Evolutionary conservation across 345 rosid genomes (phyloP), one percentile per base, ranked within the genome.

Genomic region (Pistacia vera): DNA sequence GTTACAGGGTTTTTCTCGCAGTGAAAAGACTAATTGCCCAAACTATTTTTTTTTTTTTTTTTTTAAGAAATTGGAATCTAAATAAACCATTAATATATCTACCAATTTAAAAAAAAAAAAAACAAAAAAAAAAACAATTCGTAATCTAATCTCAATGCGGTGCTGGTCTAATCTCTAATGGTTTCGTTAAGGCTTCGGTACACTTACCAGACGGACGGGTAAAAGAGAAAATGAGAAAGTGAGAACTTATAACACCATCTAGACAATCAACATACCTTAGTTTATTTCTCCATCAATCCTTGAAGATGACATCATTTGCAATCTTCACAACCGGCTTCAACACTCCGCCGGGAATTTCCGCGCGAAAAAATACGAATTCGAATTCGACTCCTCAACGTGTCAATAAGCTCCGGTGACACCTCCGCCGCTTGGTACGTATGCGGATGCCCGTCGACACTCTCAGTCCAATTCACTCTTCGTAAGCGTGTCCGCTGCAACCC

Each of bases 391-490:
- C 97, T 77, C 60, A 95, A 25, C 35, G 83, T 60, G 11, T 76
- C 77, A 46, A 93, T 80, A 18, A 95, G 82, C 59, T 68, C 76
- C 0, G 86, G 83, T 2, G 94, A 87, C 1, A 95, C 78, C 68
- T 91, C 98, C 2, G 64, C 67, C 0, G 88, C 80, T 46, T 13
- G 59, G 56, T 91, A 95, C 16, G 83, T 71, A 57, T 85, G 85
- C 0, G 98, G 97, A 68, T 95, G 98, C 14, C 95, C 98, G 4
- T 78, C 92, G 44, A 86, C 86, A 49, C 90, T 83, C 41, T 78
- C 97, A 0, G 97, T 89, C 97, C 98, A 95, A 54, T 93, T 87
- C n/a, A 95, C 98, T 51, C 90, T 85, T 85, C 2, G 97, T 95
- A 48, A 95, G 86, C 0, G 97, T 88, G 75, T 85, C 77, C 80